Evolutionary conservation across 1,139 yeast genomes (phyloP), one percentile per base, ranked within the genome.

Genomic region (Oligophagozyma castellii): DNA sequence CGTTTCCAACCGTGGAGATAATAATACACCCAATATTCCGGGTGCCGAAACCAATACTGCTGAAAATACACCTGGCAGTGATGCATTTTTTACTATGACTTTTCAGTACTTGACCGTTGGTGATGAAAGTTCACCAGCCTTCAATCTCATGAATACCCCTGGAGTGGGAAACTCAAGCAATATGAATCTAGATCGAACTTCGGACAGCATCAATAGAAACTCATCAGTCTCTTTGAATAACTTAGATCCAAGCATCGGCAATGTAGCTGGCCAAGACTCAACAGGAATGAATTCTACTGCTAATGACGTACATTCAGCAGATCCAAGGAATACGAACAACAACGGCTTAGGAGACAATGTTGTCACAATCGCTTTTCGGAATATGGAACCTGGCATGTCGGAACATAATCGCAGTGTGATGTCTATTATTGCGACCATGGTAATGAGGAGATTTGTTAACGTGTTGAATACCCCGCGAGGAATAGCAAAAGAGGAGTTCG

Each of bases 401-500:
- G 20, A 18, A 18, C 7, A 7, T 18, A 18, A 18, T 10, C 20
- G 20, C 10, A 63, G 66, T 19, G 70, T 70, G 34, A 63, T 76
- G 34, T 59, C 76, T 19, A 54, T 76, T 33, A 84, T 84, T 1
- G 74, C 84, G 0, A 73, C 71, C 28, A 65, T 76, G 56, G 84
- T 84, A 1, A 63, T 74, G 44, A 58, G 74, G 19, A 70, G 80
- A 12, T 67, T 74, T 18, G 58, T 70, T 4, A 63, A 65, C 23
- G 61, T 56, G 23, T 43, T 58, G 46, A 39, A 44, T 24, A 43
- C 56, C 51, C 37, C 57, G 40, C 47, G 63, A 35, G 80, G 83
- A 5, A 59, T 73, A 3, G 58, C 75, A 0, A 48, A 61, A 15
- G 66, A 65, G 14, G 61, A 58, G 21, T 75, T 76, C 48, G 64